Percentiles rank a stretch among this genome's conserved stretches.
phyloP scores from a whole-genome alignment of 345 rosid genomes.

The Salix viminalis region DNA sequence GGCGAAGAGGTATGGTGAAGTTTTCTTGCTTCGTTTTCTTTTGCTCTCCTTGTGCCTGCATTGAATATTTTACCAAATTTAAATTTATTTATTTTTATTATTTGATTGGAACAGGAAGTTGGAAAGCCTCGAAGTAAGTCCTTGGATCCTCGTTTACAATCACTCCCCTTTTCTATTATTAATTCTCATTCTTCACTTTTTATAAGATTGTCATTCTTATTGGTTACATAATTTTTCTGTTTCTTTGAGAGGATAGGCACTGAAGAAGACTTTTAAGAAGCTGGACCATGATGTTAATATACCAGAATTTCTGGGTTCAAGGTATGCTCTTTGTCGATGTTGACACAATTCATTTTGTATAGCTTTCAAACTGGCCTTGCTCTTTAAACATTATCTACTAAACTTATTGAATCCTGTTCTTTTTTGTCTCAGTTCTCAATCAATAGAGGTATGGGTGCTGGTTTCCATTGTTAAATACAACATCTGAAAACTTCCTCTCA shows the following conservation, averaged over 20 bases:
- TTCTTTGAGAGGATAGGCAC: constrained; percentile 22
- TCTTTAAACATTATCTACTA: neutral
- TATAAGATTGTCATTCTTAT: neutral
- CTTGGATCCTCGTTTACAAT: neutral
- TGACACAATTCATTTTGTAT: neutral
- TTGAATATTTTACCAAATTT: neutral
- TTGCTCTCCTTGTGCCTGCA: neutral
- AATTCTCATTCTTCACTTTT: neutral
- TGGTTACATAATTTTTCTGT: neutral
- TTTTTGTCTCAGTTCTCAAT: constrained; percentile 27
- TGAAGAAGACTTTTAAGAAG: constrained; percentile 30
- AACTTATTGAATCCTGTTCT: neutral
- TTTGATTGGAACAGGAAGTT: constrained; percentile 27
- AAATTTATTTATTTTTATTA: neutral
- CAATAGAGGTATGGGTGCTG: constrained; percentile 21
- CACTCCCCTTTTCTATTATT: neutral
- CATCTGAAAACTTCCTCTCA: constrained; percentile 2
- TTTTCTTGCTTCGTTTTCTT: neutral
- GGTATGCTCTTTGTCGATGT: constrained; percentile 7
- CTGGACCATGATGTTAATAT: constrained; percentile 33
- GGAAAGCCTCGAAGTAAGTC: constrained; percentile 35
- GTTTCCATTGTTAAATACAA: neutral
- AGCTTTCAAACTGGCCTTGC: no score
- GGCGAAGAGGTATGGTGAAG: constrained; percentile 20
- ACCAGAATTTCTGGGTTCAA: constrained; percentile 25